Conservation (phyloP, 306 rosid genomes). For the Psophocarpus tetragonolobus region DNA sequence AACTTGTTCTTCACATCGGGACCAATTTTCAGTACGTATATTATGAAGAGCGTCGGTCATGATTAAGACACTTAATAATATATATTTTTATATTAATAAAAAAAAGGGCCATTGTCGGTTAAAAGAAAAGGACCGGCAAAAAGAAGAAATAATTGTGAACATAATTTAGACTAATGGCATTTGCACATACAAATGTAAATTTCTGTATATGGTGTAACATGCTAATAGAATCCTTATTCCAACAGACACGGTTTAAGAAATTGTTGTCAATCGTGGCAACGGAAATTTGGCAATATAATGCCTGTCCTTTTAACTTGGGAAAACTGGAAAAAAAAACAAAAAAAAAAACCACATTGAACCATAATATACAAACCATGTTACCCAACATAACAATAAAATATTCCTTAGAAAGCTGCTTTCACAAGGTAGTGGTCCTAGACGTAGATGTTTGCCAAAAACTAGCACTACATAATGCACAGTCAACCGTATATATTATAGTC, state of each 20-base stretch:
- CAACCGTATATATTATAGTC: constrained; percentile 29
- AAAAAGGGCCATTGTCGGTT: constrained; percentile 4
- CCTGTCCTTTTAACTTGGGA: constrained; percentile 19
- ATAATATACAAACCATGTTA: constrained; percentile 8
- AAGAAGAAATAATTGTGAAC: not conserved
- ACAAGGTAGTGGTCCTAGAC: constrained; percentile 39
- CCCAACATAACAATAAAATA: constrained; percentile 34
- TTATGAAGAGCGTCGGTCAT: not conserved
- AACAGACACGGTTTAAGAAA: not conserved
- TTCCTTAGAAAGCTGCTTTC: constrained; percentile 34
- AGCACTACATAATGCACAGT: constrained; percentile 37
- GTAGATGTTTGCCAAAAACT: constrained; percentile 40
- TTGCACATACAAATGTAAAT: constrained; percentile 12
- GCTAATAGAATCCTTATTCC: constrained; percentile 7
- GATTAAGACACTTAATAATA: constrained; percentile 1
- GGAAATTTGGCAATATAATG: constrained; percentile 13
- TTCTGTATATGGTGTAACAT: constrained; percentile 23
- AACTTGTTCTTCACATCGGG: constrained; percentile 13
- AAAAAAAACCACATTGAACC: constrained; percentile 7
- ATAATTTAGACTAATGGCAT: not conserved
- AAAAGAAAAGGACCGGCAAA: not conserved
- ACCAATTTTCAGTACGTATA: not conserved
- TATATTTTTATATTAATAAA: not conserved
- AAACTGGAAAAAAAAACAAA: constrained; percentile 22
- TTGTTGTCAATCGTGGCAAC: constrained; percentile 6